Percentiles rank a stretch among this genome's conserved stretches.
phyloP scores from a whole-genome alignment of 192 early-diverging fungal species.

The Coemansia sp. region DNA sequence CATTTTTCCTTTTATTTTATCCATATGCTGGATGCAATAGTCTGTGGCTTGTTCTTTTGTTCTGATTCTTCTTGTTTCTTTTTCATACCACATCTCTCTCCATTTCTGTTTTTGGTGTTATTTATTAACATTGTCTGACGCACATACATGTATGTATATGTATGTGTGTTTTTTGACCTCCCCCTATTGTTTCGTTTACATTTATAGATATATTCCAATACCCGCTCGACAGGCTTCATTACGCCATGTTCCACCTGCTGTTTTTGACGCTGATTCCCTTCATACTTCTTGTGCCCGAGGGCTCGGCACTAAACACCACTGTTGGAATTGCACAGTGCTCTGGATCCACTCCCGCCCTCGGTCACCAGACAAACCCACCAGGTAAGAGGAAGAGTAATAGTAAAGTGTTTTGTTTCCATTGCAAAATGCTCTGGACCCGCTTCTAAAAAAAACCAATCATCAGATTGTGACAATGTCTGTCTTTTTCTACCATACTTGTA shows the following conservation, averaged over 20 bases:
- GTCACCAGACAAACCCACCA: background rate
- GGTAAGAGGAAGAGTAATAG: background rate
- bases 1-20: too few species aligned
- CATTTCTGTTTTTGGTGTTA: background rate
- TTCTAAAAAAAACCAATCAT: too few species aligned
- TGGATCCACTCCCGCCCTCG: background rate
- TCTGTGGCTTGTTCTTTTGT: background rate
- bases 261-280: constrained; percentile 22
- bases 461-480: too few species aligned
- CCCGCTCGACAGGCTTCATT: constrained; percentile 50
- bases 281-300: background rate
- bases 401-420: background rate
- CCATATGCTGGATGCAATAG: too few species aligned
- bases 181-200: constrained; percentile 4
- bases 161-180: background rate
- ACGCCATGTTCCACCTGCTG: constrained; percentile 45
- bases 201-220: constrained; percentile 37
- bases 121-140: background rate
- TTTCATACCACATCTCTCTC: background rate
- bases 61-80: background rate
- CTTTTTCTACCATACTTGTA: too few species aligned
- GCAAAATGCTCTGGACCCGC: background rate
- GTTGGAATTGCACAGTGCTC: background rate
- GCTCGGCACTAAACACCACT: constrained; percentile 1
- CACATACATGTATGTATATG: background rate